Base-by-base conservation (phyloP, 2,329 filamentous ascomycete species). In the Orbilia oligospora region DNA sequence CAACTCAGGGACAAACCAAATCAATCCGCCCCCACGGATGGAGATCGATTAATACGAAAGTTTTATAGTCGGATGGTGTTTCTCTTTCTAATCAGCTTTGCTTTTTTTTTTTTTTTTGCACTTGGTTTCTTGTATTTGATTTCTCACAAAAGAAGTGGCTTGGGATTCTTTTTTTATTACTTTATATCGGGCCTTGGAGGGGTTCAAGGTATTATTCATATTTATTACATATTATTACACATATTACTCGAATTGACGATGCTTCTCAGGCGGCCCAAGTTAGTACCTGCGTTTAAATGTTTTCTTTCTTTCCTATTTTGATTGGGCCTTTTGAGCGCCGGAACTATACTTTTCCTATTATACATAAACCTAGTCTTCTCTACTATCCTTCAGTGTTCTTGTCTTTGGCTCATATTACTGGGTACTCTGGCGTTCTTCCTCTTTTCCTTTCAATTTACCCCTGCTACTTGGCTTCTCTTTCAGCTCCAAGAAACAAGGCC, bases 41-140 rank as follows among this genome's bases (percentile, higher is more conserved):
- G 86, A 85, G 67, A 87, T 87, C 81, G 86, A 87, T 81, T 87
- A 84, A 82, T 81, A 22, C 36, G 20, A 55, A 55, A 73, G n/a
- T 27, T 44, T 44, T 61, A 49, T 36, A 44, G 53, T 46, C 49
- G 22, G 38, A 36, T 49, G 46, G 46, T 55, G 33, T 48, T 69
- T 64, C 27, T 14, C 10, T 63, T 61, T 75, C 33, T 53, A 24
- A 44, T 76, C 48, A 58, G 33, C 53, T 64, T 63, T 67, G 49
- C 38, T 67, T 46, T 64, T 46, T 30, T 30, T 36, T 49, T 67
- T 46, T 64, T 46, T 30, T 30, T 36, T 49, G 16, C 63, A n/a
- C 36, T 69, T 66, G 20, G 24, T 49, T 67, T 56, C 65, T 66
- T 63, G 27, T 67, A 51, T 53, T 53, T 51, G 44, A 61, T 61